These are phyloP conservation scores for Globisporangium lucens DNA, from an alignment of 352 stramenopile genomes.

Conservation along the genomic window DNA sequence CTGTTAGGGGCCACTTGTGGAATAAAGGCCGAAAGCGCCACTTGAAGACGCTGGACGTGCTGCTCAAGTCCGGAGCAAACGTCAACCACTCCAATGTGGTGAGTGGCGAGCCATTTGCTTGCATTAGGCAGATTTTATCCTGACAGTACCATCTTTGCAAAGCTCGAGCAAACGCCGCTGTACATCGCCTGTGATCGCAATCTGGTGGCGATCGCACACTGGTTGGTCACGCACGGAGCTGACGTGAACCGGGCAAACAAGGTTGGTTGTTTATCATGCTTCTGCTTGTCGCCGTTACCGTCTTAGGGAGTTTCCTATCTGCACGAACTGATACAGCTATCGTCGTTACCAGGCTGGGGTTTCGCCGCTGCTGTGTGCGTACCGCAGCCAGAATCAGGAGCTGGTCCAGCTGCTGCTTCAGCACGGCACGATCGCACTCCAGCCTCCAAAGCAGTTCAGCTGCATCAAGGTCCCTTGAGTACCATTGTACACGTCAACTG, in stretches of 20 bases:
- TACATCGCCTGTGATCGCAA: conserved; percentile 57
- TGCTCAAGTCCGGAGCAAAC: conserved; percentile 51
- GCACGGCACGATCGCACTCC: conserved; percentile 37
- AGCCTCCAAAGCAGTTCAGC: conserved; percentile 29
- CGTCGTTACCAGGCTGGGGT: conserved; percentile 24
- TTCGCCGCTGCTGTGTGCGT: conserved; percentile 53
- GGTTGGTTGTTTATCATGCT: conserved; percentile 9
- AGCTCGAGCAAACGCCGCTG: conserved; percentile 61
- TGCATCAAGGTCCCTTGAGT: conserved; percentile 30
- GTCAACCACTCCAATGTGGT: conserved; percentile 55
- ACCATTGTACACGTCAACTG: not conserved
- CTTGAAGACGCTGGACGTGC: conserved; percentile 49
- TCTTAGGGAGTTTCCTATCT: not conserved
- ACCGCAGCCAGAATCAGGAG: conserved; percentile 43
- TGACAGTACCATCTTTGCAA: not conserved
- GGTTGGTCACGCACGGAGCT: conserved; percentile 50
- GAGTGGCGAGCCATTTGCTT: not conserved
- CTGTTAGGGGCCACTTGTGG: conserved; percentile 30
- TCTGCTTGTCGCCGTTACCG: not conserved
- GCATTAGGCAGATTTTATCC: not conserved
- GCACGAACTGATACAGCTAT: not conserved
- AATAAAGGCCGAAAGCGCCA: conserved; percentile 50
- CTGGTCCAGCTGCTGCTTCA: conserved; percentile 45
- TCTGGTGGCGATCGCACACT: conserved; percentile 31
- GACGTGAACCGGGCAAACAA: conserved; percentile 55